Conservation (phyloP, 116 monocot genomes). For the Trichopus zeylanicus region DNA sequence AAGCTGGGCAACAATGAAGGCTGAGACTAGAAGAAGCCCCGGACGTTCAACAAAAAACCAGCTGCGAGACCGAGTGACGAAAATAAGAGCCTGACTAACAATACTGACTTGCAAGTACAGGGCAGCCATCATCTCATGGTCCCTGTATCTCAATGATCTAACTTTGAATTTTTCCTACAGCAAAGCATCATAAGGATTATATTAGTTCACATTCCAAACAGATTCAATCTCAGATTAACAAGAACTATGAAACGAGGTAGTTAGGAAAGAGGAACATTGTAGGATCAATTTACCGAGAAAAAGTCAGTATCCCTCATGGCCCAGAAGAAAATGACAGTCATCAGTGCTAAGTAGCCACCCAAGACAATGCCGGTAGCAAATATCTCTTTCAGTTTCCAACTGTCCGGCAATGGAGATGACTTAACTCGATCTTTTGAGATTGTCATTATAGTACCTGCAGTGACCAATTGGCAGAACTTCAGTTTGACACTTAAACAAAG, state of each 20-base stretch:
- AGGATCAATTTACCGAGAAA: slow-evolving; percentile 20
- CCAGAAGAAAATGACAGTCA: slow-evolving; percentile 46
- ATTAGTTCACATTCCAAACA: background rate
- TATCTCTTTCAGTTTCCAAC: slow-evolving; percentile 59
- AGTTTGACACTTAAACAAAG: too few relatives aligned
- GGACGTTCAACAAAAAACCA: slow-evolving; percentile 61
- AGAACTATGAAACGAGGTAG: too few relatives aligned
- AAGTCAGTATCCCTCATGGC: slow-evolving; percentile 23
- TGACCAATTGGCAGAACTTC: background rate
- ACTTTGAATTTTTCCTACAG: slow-evolving; percentile 51
- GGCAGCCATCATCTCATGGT: slow-evolving; percentile 68
- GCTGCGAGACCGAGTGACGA: slow-evolving; percentile 65
- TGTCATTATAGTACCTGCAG: slow-evolving; percentile 59
- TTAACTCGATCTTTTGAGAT: slow-evolving; percentile 55
- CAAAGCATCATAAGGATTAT: background rate
- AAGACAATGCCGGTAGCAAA: slow-evolving; percentile 47
- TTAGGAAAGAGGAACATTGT: too few relatives aligned
- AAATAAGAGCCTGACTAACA: slow-evolving; percentile 74
- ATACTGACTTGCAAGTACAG: slow-evolving; percentile 77
- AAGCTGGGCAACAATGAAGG: slow-evolving; percentile 61
- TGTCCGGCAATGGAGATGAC: slow-evolving; percentile 52
- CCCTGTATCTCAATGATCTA: slow-evolving; percentile 31
- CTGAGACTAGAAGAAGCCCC: slow-evolving; percentile 43
- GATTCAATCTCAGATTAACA: too few relatives aligned
- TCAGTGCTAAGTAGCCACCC: slow-evolving; percentile 41